phyloP scores from a whole-genome alignment of 805 yeast genomes.

The Ogataea allantospora region DNA sequence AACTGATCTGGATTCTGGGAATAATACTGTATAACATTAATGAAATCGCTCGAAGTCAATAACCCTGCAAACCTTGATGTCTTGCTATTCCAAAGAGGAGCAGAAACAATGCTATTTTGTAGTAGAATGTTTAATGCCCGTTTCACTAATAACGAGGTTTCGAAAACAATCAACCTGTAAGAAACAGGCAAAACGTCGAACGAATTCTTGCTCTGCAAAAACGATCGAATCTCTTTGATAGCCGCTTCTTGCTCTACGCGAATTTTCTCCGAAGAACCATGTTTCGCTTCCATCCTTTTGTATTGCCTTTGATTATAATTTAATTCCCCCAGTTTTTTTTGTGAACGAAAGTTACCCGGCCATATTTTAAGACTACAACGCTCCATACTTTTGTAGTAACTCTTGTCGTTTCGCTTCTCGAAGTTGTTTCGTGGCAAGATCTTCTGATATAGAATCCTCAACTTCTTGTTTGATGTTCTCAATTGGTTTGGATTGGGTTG shows the following conservation, averaged over 20 bases:
- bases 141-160: conserved; percentile 85
- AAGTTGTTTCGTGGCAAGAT: conserved; percentile 33
- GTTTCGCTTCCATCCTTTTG: conserved; percentile 5
- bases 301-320: conserved; percentile 3
- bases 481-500: conserved; percentile 17
- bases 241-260: conserved; percentile 70
- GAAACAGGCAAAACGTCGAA: conserved; percentile 97
- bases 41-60: conserved; percentile 86
- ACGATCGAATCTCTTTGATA: conserved; percentile 75
- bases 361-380: conserved; percentile 2
- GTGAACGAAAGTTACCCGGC: conserved; percentile 9
- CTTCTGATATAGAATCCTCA: conserved; percentile 35
- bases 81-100: conserved; percentile 94
- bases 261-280: conserved; percentile 28
- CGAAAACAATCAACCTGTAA: conserved; percentile 88
- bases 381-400: conserved; percentile 41
- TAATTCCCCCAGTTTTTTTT: conserved; percentile 3
- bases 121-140: conserved; percentile 85
- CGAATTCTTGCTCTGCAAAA: conserved; percentile 85
- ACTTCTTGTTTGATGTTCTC: no score
- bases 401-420: conserved; percentile 32
- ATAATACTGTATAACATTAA: conserved; percentile 92
- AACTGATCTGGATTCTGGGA: conserved; percentile 85
- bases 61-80: conserved; percentile 91
- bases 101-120: conserved; percentile 92